Evolutionary conservation across 495 filamentous ascomycete genomes (phyloP).

Genomic region (Aspergillus saccharolyticus): DNA sequence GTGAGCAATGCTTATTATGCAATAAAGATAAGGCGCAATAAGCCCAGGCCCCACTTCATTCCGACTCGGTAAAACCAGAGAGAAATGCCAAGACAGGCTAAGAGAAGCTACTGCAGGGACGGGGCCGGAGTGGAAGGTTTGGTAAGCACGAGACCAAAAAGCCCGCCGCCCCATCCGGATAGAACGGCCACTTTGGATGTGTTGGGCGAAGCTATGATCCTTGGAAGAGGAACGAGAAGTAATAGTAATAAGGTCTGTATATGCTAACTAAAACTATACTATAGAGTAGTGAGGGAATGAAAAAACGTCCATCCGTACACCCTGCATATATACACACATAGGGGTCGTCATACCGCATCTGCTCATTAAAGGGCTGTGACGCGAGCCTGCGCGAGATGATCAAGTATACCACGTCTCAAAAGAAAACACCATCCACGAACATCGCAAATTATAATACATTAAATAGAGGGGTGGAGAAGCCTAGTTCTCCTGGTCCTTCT

Average conservation of each 20-base stretch:
- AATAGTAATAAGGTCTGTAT: not conserved
- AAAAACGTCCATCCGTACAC: not conserved
- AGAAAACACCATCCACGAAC: not conserved
- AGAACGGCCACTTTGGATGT: not conserved
- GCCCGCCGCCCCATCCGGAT: not conserved
- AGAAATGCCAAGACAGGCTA: not conserved
- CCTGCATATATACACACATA: conserved; percentile 1
- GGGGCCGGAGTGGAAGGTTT: not conserved
- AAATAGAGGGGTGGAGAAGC: not conserved
- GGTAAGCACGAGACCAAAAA: not conserved
- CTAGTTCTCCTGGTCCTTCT: conserved; percentile 6
- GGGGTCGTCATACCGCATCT: not conserved
- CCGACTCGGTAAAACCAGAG: not conserved
- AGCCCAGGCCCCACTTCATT: not conserved
- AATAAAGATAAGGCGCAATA: too few species aligned
- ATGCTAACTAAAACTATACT: not conserved
- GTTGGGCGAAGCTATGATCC: too few species aligned
- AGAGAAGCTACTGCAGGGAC: not conserved
- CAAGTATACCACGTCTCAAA: not conserved
- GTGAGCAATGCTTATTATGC: not conserved
- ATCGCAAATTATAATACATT: conserved; percentile 4
- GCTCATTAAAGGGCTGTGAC: conserved; percentile 1
- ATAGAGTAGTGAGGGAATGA: not conserved
- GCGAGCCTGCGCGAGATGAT: conserved; percentile 4
- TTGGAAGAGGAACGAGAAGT: too few species aligned